Conservation (phyloP, 805 yeast genomes). For the Phaffomyces opuntiae region DNA sequence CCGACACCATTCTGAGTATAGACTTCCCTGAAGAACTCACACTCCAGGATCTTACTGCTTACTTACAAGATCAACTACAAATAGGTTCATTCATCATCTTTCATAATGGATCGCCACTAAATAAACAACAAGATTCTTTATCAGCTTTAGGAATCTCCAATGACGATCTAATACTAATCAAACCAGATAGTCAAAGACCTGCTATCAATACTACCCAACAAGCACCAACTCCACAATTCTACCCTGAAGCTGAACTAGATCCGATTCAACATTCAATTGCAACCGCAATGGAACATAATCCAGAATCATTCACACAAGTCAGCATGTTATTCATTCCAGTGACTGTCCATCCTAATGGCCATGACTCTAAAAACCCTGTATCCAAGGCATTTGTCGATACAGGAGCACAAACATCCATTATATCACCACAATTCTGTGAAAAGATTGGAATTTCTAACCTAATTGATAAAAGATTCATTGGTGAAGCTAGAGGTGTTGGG, state of each 20-base stretch:
- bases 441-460: slow-evolving; percentile 60
- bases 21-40: slow-evolving; percentile 64
- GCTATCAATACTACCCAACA: not conserved
- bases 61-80: slow-evolving; percentile 38
- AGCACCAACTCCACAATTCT: not conserved
- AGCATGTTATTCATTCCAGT: slow-evolving; percentile 68
- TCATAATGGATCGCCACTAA: slow-evolving; percentile 4
- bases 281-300: slow-evolving; percentile 78
- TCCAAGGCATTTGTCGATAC: slow-evolving; percentile 94
- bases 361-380: not conserved
- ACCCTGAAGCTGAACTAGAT: not conserved
- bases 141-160: not conserved
- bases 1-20: slow-evolving; percentile 25
- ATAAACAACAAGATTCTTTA: not conserved
- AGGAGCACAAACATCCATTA: slow-evolving; percentile 88
- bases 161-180: slow-evolving; percentile 2
- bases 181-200: not conserved
- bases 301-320: slow-evolving; percentile 81
- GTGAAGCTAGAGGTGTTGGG: slow-evolving; percentile 91
- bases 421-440: slow-evolving; percentile 73
- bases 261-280: slow-evolving; percentile 17
- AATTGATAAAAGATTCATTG: slow-evolving; percentile 73
- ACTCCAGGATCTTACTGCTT: slow-evolving; percentile 63
- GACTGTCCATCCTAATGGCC: slow-evolving; percentile 6
- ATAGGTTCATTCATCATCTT: slow-evolving; percentile 26